These are phyloP conservation scores for Kwoniella bestiolae DNA, from an alignment of 768 basidiomycete genomes.

Conservation along the genomic window DNA sequence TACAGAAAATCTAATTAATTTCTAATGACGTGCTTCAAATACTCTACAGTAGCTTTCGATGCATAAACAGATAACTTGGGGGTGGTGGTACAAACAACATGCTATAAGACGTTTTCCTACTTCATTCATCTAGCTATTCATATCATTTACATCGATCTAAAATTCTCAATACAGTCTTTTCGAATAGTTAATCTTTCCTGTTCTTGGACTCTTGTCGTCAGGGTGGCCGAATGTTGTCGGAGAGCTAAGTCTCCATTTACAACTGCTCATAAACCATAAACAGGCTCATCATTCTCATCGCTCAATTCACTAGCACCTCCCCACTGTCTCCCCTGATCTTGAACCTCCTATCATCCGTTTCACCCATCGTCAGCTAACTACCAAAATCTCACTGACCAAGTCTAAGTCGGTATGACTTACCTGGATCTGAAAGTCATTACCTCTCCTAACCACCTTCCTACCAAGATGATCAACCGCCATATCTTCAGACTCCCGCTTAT, in stretches of 20 bases:
- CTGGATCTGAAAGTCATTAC: conserved; percentile 19
- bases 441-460: conserved; percentile 17
- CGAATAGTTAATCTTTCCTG: too few relatives aligned
- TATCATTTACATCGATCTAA: too few relatives aligned
- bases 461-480: conserved; percentile 14
- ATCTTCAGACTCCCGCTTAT: conserved; percentile 1
- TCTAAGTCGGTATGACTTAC: neutral
- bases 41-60: too few relatives aligned
- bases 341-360: neutral
- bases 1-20: neutral
- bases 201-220: too few relatives aligned
- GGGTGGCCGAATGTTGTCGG: neutral
- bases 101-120: too few relatives aligned
- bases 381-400: neutral
- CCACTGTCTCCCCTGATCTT: conserved; percentile 25
- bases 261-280: conserved; percentile 9
- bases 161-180: too few relatives aligned
- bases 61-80: too few relatives aligned
- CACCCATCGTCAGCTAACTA: neutral
- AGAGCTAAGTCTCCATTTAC: neutral
- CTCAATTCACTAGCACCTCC: conserved; percentile 27
- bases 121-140: too few relatives aligned
- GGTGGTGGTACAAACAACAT: neutral
- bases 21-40: neutral
- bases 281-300: conserved; percentile 31